Evolutionary conservation across 257 asterid genomes (phyloP).

Genomic region (Solanum paucissectum): DNA sequence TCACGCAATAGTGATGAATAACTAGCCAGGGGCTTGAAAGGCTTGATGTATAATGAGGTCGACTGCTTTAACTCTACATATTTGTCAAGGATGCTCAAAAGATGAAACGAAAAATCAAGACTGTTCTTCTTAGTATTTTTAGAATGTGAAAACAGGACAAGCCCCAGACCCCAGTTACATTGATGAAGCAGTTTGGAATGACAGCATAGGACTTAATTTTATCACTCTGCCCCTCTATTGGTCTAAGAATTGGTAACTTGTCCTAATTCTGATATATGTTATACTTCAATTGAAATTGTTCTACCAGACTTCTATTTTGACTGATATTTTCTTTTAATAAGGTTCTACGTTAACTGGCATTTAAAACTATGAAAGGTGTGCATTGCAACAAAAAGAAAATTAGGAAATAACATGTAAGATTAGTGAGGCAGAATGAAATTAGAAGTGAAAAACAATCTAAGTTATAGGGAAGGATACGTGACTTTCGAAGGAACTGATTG

Average conservation of each 20-base stretch:
- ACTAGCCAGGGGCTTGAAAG: constrained; percentile 68
- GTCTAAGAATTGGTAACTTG: not conserved
- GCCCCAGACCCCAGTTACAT: not conserved
- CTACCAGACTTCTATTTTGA: not conserved
- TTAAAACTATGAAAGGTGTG: not conserved
- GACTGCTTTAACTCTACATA: constrained; percentile 59
- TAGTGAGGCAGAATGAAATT: not conserved
- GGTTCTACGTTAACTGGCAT: not conserved
- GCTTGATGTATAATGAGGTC: constrained; percentile 58
- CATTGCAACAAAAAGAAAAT: not conserved
- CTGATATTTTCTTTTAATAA: not conserved
- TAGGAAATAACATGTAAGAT: not conserved
- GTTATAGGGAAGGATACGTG: constrained; percentile 57
- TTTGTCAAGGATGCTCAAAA: constrained; percentile 39
- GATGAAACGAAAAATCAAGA: not conserved
- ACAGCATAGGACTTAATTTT: not conserved
- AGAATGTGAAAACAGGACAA: not conserved
- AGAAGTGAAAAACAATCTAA: not conserved
- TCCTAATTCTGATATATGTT: not conserved
- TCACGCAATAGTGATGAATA: constrained; percentile 38
- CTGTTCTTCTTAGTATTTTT: not conserved
- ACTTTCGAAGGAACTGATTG: constrained; percentile 68
- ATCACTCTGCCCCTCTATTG: not conserved
- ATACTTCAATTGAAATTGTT: not conserved
- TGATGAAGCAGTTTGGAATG: not conserved